phyloP scores from a whole-genome alignment of 805 yeast species.

The Kuraishia piskuri region DNA sequence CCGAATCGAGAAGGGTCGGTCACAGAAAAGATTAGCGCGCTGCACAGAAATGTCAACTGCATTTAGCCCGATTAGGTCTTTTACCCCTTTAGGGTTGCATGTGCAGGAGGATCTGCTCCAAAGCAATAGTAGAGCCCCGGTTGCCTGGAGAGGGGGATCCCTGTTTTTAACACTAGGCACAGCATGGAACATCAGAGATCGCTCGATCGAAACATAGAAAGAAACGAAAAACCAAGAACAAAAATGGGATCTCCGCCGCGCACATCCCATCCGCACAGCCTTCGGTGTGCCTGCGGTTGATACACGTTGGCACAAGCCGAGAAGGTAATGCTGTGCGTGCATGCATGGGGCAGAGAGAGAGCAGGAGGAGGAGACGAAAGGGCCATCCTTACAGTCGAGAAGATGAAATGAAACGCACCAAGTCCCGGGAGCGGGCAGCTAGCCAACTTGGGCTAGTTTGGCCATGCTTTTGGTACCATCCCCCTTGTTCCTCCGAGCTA shows the following conservation, averaged over 20 bases:
- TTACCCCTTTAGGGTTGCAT: not conserved
- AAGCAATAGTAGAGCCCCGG: not conserved
- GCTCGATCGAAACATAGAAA: not conserved
- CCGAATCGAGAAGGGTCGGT: not conserved
- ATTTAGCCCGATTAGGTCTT: not conserved
- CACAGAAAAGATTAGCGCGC: not conserved
- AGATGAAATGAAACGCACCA: not conserved
- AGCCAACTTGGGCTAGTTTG: not conserved
- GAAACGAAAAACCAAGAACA: not conserved
- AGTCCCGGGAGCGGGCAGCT: not conserved
- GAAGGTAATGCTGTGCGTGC: not conserved
- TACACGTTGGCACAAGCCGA: not conserved
- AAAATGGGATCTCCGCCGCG: not conserved
- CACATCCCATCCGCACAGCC: too few relatives aligned
- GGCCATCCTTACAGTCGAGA: too few relatives aligned
- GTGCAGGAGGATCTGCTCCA: not conserved
- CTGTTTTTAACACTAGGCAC: not conserved
- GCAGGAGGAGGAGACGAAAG: too few relatives aligned
- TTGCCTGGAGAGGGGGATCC: not conserved
- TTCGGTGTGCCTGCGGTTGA: not conserved
- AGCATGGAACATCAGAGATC: not conserved
- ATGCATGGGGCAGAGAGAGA: not conserved
- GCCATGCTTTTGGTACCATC: not conserved
- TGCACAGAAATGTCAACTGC: not conserved
- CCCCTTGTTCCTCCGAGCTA: too few relatives aligned